phyloP scores from a whole-genome alignment of 495 filamentous ascomycete genomes.

The Xylaria telfairii region DNA sequence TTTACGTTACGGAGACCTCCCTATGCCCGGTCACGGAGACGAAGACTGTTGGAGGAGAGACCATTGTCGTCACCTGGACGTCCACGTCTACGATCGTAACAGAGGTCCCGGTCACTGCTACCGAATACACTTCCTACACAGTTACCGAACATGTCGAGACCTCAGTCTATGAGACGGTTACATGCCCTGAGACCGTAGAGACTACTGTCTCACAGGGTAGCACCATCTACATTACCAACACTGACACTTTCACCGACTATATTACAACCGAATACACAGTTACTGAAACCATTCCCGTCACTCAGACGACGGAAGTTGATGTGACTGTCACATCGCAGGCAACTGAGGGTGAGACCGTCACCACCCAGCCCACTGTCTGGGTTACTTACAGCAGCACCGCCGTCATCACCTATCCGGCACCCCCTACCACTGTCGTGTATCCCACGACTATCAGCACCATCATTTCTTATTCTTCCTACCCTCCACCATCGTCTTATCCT shows the following conservation, averaged over 20 bases:
- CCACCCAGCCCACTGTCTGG: conserved; percentile 35
- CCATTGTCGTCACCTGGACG: conserved; percentile 50
- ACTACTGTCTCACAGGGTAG: conserved; percentile 49
- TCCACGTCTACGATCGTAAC: conserved; percentile 47
- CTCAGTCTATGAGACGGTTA: conserved; percentile 47
- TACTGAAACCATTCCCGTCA: conserved; percentile 44
- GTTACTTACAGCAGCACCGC: conserved; percentile 41
- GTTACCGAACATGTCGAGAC: conserved; percentile 49
- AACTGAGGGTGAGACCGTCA: conserved; percentile 39
- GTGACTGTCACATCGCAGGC: conserved; percentile 43
- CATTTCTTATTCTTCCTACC: conserved; percentile 7
- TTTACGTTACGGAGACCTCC: conserved; percentile 48
- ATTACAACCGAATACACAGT: conserved; percentile 42
- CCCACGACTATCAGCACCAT: conserved; percentile 11
- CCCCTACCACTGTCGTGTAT: conserved; percentile 30
- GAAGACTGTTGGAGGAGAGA: conserved; percentile 47
- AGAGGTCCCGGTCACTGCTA: conserved; percentile 33
- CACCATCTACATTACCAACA: conserved; percentile 50
- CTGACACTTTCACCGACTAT: conserved; percentile 49
- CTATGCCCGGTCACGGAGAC: conserved; percentile 53
- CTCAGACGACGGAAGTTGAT: conserved; percentile 43
- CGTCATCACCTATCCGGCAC: conserved; percentile 30
- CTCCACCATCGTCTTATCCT: not conserved
- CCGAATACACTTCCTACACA: conserved; percentile 41
- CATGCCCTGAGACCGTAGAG: conserved; percentile 49